Conservation (phyloP, 2,329 filamentous ascomycete genomes). For the Fusarium liriodendri region DNA sequence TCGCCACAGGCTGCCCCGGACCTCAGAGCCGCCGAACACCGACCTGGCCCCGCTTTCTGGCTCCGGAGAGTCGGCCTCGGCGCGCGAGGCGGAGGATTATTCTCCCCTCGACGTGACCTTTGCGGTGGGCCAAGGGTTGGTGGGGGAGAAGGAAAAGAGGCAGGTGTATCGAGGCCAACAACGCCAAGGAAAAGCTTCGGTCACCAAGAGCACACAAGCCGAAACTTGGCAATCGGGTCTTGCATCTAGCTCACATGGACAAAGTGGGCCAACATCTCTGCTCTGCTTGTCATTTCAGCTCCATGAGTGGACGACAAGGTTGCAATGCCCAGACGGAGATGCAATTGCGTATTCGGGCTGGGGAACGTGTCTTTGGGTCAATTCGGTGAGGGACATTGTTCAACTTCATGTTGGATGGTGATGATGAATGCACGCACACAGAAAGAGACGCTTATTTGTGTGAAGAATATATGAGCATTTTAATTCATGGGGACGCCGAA, state of each 20-base stretch:
- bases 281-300: constrained; percentile 27
- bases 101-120: constrained; percentile 1
- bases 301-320: constrained; percentile 17
- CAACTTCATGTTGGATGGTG: not conserved
- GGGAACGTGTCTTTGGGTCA: not conserved
- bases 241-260: constrained; percentile 21
- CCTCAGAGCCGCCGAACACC: constrained; percentile 20
- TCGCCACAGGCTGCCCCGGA: constrained; percentile 20
- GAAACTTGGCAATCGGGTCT: constrained; percentile 33
- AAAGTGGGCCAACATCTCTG: not conserved
- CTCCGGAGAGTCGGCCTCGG: not conserved
- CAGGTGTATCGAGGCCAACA: not conserved
- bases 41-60: constrained; percentile 9
- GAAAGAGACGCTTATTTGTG: not conserved
- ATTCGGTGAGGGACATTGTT: not conserved
- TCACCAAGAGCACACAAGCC: constrained; percentile 2
- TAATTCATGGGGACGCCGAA: constrained; percentile 38
- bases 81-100: not conserved
- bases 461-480: constrained; percentile 12
- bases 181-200: not conserved
- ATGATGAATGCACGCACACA: not conserved
- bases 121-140: constrained; percentile 12
- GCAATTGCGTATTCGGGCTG: not conserved
- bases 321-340: constrained; percentile 3
- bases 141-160: constrained; percentile 10